These are phyloP conservation scores for Colletotrichum sp. DNA, from an alignment of 2,329 filamentous ascomycete species.

Conservation along the genomic window DNA sequence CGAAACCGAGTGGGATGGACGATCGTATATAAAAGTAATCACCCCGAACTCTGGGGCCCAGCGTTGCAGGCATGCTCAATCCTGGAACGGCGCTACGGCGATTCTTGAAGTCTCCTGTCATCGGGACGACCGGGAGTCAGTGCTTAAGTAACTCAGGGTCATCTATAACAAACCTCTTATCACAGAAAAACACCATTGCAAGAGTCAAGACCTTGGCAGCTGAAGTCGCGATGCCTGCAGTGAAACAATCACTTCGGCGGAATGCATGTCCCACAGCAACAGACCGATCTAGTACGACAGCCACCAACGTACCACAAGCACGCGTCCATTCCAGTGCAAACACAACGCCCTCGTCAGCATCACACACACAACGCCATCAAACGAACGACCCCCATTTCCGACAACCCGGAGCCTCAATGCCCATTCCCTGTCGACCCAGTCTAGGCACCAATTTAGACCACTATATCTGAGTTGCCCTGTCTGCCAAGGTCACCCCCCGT, in stretches of 20 bases:
- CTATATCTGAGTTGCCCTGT: neutral
- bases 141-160: neutral
- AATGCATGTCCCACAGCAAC: neutral
- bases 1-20: neutral
- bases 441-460: neutral
- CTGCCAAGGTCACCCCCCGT: neutral
- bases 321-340: neutral
- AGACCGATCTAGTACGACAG: neutral
- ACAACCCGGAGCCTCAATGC: neutral
- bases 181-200: neutral
- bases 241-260: neutral
- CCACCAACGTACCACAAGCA: neutral
- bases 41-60: neutral
- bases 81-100: neutral
- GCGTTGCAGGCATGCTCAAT: neutral
- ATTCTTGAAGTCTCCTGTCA: neutral
- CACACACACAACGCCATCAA: neutral
- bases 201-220: neutral
- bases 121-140: neutral
- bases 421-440: neutral
- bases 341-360: neutral
- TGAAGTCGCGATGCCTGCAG: neutral
- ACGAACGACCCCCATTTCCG: neutral
- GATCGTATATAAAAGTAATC: neutral
- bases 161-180: neutral